Evolutionary conservation across 2,329 filamentous ascomycete species (phyloP).

Genomic region (Exophiala bonariae): DNA sequence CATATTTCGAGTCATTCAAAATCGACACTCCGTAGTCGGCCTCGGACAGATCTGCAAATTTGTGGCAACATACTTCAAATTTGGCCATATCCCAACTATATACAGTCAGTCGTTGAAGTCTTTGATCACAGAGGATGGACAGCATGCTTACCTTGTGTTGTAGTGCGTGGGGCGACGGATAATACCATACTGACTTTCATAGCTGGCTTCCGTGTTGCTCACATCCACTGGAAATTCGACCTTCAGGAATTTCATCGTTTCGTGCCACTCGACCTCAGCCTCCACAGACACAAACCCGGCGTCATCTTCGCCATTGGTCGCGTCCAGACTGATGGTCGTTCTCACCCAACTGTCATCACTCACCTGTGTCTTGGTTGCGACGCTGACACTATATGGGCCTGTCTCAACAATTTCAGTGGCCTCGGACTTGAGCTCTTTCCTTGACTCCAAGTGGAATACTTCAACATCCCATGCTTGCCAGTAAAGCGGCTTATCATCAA

Average conservation of each 20-base stretch:
- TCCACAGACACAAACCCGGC: constrained; percentile 74
- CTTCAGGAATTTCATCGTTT: constrained; percentile 97
- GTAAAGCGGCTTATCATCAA: constrained; percentile 95
- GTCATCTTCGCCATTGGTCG: constrained; percentile 60
- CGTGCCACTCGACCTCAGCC: constrained; percentile 92
- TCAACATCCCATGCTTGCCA: constrained; percentile 99
- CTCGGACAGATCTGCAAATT: constrained; percentile 88
- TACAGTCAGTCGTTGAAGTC: constrained; percentile 28
- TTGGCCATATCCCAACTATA: constrained; percentile 90
- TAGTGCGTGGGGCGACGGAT: constrained; percentile 91
- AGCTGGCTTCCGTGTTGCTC: constrained; percentile 85
- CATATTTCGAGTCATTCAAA: constrained; percentile 93
- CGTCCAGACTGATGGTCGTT: constrained; percentile 78
- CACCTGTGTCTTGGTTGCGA: constrained; percentile 83
- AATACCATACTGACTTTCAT: constrained; percentile 93
- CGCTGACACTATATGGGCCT: constrained; percentile 73
- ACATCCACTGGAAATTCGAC: constrained; percentile 96
- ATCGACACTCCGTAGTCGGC: constrained; percentile 87
- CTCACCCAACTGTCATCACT: constrained; percentile 83
- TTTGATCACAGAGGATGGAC: not conserved
- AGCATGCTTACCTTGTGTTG: constrained; percentile 73
- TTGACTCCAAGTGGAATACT: constrained; percentile 88
- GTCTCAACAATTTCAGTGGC: constrained; percentile 71
- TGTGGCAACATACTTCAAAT: constrained; percentile 95
- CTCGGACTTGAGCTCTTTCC: constrained; percentile 70